Evolutionary conservation across 441 rosid species (phyloP), one percentile per base, ranked within the genome.

Genomic region (Pelargonium myrrhifolium): DNA sequence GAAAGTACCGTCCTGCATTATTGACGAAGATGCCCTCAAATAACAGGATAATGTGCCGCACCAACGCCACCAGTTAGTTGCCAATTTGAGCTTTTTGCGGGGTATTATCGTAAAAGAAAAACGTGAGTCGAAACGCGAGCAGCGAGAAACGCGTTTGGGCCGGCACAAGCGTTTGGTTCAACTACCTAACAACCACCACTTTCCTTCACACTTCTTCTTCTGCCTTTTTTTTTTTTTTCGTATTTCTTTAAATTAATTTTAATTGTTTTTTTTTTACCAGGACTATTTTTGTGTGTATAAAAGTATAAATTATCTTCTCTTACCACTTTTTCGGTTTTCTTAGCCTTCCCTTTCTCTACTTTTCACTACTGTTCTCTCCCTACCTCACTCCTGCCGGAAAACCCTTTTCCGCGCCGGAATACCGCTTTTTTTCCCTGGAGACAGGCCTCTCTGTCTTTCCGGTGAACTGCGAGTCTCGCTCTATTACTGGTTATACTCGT

Each of bases 141-240:
- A 71, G 18, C 64, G 68, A 62, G 76, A 83, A 83, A 89, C 90
- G 92, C 91, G 84, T 84, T 86, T 79, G 81, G 92, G 84, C 87
- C 92, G 89, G 85, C 65, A 73, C 61, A 28, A 63, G 82, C 84
- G 90, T 88, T 88, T 92, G 93, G 98, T 89, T 90, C 95, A 92
- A 92, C 96, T 79, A 92, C 97, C 97, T 82, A 87, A 87, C 96
- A 77, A 87, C 97, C 71, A 85, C 93, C 90, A 72, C 92, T 56
- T 81, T 83, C 85, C 84, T 81, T 83, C 82, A 66, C 86, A 76
- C 73, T 68, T 70, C 76, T 73, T 78, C 79, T 65, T 70, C 76
- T 65, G 76, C 70, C 64, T 68, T 17, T 3, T 9, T 2, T 2
- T 49, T n/a, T 49, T 0, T 2, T 6, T 3, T 56, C 10, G 9